Evolutionary conservation across 495 filamentous ascomycete genomes (phyloP).

Genomic region (Platismatia glauca): DNA sequence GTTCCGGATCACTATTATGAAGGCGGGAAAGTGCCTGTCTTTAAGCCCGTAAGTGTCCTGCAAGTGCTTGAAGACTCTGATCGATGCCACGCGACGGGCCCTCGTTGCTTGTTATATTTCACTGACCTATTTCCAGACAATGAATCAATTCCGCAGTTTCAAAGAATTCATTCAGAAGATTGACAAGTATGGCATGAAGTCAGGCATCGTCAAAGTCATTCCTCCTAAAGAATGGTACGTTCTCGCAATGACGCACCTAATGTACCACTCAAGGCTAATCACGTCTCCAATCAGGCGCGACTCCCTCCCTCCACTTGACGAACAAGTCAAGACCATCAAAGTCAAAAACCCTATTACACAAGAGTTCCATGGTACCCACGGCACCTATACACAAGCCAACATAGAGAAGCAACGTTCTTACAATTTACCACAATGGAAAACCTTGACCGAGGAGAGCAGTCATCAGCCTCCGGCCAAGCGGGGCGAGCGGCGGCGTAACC

Average conservation of each 20-base stretch:
- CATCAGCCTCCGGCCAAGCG: conserved; percentile 93
- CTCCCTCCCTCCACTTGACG: conserved; percentile 64
- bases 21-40: conserved; percentile 80
- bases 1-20: conserved; percentile 81
- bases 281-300: conserved; percentile 45
- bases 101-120: background rate
- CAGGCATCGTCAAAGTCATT: conserved; percentile 91
- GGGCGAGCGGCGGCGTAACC: conserved; percentile 75
- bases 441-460: conserved; percentile 81
- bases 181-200: conserved; percentile 92
- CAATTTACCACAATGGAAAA: conserved; percentile 92
- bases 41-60: conserved; percentile 63
- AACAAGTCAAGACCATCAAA: conserved; percentile 79
- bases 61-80: background rate
- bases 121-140: conserved; percentile 43
- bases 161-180: conserved; percentile 79
- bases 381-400: conserved; percentile 91
- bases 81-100: background rate
- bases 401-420: conserved; percentile 92
- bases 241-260: background rate
- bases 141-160: conserved; percentile 90
- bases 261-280: background rate
- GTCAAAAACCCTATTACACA: conserved; percentile 97
- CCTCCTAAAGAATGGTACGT: conserved; percentile 88
- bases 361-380: conserved; percentile 89